Conservation (phyloP, 768 basidiomycete species). For the Lactifluus subvellereus region DNA sequence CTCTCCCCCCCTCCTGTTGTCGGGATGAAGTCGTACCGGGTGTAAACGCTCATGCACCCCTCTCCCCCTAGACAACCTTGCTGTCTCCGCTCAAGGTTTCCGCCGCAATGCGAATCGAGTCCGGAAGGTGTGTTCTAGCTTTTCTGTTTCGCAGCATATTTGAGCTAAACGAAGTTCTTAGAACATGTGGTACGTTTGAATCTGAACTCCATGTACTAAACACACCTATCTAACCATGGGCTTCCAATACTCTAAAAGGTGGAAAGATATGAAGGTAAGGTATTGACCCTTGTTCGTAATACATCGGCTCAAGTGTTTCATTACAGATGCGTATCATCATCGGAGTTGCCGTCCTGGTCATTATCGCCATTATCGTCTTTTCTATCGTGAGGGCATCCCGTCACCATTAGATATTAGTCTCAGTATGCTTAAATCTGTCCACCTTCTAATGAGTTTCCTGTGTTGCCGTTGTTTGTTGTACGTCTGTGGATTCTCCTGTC, state of each 20-base stretch:
- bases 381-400: slow-evolving; percentile 85
- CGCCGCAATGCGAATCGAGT: slow-evolving; percentile 95
- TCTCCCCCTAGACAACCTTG: slow-evolving; percentile 71
- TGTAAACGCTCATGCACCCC: neutral
- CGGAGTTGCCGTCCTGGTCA: slow-evolving; percentile 79
- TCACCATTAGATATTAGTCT: slow-evolving; percentile 35
- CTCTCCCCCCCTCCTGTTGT: neutral
- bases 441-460: slow-evolving; percentile 13
- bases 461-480: slow-evolving; percentile 21
- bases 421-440: slow-evolving; percentile 16
- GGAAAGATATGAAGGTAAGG: slow-evolving; percentile 95
- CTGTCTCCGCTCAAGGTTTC: slow-evolving; percentile 98
- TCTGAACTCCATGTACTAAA: neutral
- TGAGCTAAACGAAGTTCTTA: slow-evolving; percentile 29
- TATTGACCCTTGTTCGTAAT: slow-evolving; percentile 4
- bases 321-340: slow-evolving; percentile 94
- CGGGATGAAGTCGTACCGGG: neutral
- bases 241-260: slow-evolving; percentile 43
- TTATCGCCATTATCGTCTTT: slow-evolving; percentile 94
- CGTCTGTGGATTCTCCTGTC: slow-evolving; percentile 16
- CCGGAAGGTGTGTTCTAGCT: slow-evolving; percentile 66
- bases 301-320: slow-evolving; percentile 6
- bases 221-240: neutral
- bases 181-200: slow-evolving; percentile 82
- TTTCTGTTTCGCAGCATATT: neutral